Evolutionary conservation across 2,329 filamentous ascomycete genomes (phyloP).

Genomic region (Botrytis deweyae): DNA sequence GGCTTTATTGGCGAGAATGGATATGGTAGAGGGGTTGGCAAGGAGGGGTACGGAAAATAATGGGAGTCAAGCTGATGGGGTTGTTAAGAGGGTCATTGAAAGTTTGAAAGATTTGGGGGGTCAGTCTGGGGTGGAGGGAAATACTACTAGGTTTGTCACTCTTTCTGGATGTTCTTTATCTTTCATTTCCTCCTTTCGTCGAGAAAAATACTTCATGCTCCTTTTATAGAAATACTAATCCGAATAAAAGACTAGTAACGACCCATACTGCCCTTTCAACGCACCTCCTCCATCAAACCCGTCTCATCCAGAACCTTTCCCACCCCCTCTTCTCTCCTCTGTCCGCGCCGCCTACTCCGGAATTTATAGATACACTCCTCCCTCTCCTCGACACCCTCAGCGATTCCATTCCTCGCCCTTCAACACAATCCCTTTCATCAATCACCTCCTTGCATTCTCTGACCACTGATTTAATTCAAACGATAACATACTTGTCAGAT

Average conservation of each 20-base stretch:
- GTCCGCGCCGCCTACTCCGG: conserved; percentile 59
- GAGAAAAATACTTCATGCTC: background rate
- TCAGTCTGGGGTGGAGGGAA: conserved; percentile 70
- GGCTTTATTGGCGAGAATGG: conserved; percentile 66
- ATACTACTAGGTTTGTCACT: conserved; percentile 61
- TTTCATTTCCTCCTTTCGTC: background rate
- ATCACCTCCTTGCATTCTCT: conserved; percentile 67
- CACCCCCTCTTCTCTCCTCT: conserved; percentile 70
- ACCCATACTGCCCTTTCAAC: conserved; percentile 73
- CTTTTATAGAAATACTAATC: conserved; percentile 20
- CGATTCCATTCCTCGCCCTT: conserved; percentile 64
- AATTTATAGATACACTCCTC: conserved; percentile 66
- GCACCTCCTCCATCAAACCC: conserved; percentile 72
- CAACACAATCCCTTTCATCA: conserved; percentile 62
- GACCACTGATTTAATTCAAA: conserved; percentile 72
- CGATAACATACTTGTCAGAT: conserved; percentile 83
- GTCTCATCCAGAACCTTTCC: conserved; percentile 70
- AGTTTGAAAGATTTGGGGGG: conserved; percentile 70
- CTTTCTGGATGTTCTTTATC: background rate
- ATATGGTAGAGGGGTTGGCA: conserved; percentile 69
- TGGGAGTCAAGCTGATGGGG: conserved; percentile 62
- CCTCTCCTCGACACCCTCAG: conserved; percentile 65
- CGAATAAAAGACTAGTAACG: conserved; percentile 62
- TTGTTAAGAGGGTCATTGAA: conserved; percentile 68
- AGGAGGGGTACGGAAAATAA: conserved; percentile 65